Base-by-base conservation (phyloP, 352 stramenopile genomes). In the Phytophthora parvispora region DNA sequence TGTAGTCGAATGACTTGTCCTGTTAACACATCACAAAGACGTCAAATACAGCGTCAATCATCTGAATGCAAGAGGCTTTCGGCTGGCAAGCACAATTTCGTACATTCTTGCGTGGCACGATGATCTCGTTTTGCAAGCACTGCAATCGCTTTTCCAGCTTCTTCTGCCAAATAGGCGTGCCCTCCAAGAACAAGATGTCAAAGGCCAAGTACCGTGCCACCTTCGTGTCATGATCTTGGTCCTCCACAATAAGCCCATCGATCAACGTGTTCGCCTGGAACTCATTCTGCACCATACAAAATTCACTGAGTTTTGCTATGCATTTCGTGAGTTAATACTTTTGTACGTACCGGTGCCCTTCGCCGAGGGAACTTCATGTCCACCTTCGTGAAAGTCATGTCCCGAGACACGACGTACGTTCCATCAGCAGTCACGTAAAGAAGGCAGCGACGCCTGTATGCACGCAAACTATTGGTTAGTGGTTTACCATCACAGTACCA, bases 71-170 rank as follows among this genome's bases (percentile, higher is more conserved):
- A n/a, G n/a, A 42, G 29, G 7, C 36, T 22, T 32, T 43, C 7
- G 42, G 42, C 1, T 28, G 3, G 20, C 4, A 18, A 27, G 27
- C 31, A 52, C 20, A 32, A 49, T 51, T 2, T 75, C 82, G 60
- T 82, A 94, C 89, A 61, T 92, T 92, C 60, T 96, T 97, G 29
- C 87, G 84, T 32, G 90, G 87, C 49, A 94, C 70, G 54, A 97
- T 96, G 45, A 97, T 90, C 68, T 97, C 90, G 67, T 97, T 97
- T 66, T 97, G 90, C 59, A 97, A 80, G 61, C 88, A 95, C 54
- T 95, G 88, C 60, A 97, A 63, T 13, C 90, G 85, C 64, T 96
- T 96, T 68, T 97, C 90, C 15, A 97, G 75, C 55, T 96, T 96
- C 60, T 92, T 93, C 58, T 95, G 89, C 88, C 87, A 96, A 34